Evolutionary conservation across 2,329 filamentous ascomycete species (phyloP).

Genomic region (Fusarium bactridioides): DNA sequence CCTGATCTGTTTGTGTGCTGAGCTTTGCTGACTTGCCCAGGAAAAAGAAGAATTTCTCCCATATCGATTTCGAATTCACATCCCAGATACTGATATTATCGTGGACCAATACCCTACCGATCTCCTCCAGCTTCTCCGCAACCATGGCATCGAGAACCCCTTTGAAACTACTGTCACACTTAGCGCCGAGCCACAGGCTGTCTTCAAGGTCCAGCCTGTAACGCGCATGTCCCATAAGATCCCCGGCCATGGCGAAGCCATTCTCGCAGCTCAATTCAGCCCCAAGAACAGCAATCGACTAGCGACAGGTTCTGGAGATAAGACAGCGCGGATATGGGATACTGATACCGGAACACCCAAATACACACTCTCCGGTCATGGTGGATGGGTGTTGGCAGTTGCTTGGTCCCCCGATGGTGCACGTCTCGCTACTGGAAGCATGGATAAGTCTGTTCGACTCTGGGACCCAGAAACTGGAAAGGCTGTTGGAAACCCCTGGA

Average conservation of each 20-base stretch:
- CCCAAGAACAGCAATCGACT: constrained; percentile 78
- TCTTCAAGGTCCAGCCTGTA: constrained; percentile 92
- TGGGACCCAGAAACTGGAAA: constrained; percentile 89
- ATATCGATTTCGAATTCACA: constrained; percentile 68
- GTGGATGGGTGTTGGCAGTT: constrained; percentile 86
- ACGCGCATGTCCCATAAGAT: constrained; percentile 90
- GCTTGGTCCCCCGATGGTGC: constrained; percentile 86
- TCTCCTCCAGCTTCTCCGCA: constrained; percentile 61
- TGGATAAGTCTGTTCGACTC: constrained; percentile 89
- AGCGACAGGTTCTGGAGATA: constrained; percentile 90
- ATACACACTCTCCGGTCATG: constrained; percentile 85
- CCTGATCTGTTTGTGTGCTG: background rate
- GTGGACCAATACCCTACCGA: constrained; percentile 65
- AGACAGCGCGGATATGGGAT: constrained; percentile 92
- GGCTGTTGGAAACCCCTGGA: constrained; percentile 71
- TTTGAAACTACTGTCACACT: constrained; percentile 65
- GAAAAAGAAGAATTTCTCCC: constrained; percentile 67
- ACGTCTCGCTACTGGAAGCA: constrained; percentile 86
- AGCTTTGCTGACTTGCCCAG: constrained; percentile 38
- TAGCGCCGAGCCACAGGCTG: constrained; percentile 80
- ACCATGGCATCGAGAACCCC: constrained; percentile 65
- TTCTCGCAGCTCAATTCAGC: constrained; percentile 85
- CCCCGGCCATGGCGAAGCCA: constrained; percentile 89
- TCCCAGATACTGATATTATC: constrained; percentile 61
- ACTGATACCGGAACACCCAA: constrained; percentile 91